Evolutionary conservation across 352 stramenopile genomes (phyloP), one percentile per base, ranked within the genome.

Genomic region (Phytophthora nicotianae): DNA sequence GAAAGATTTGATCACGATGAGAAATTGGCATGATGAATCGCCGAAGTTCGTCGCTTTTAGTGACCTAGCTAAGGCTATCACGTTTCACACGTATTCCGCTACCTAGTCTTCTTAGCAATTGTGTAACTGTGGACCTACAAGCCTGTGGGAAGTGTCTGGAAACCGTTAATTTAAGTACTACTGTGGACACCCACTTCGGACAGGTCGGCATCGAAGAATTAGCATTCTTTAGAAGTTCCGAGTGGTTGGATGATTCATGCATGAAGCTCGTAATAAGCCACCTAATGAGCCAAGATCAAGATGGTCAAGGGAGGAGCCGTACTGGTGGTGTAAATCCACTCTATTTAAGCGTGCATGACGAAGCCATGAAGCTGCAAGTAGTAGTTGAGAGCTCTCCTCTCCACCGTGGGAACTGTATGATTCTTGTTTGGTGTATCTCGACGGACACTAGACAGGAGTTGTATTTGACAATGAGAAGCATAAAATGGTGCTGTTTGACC

Each of bases 161-260:
- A 9, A 47, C 19, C 1, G 41, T 60, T 4, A 23, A 24, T 5
- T 46, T 60, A 6, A 60, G 9, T 7, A 33, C 11, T n/a, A 51
- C 5, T n/a, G 4, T 60, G 0, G 4, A 16, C 1, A 50, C 45
- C 4, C 16, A 7, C 4, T 62, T 53, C 29, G 54, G 23, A 11
- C 5, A 38, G 1, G 24, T 54, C 2, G 4, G 10, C 2, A 17
- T 54, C 2, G 8, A 40, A 8, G 43, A 62, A 5, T 5, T 62
- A 4, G 33, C 32, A 27, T 54, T 13, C 6, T 62, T 62, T 17
- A 26, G 54, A 32, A 14, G 54, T 8, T 54, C 43, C 4, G 42
- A 42, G 13, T 62, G 54, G 43, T n/a, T 62, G n/a, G 54, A 62
- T 17, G 54, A 62, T 13, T 16, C 54, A 9, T 54, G 54, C 27